These are phyloP conservation scores for Yamadazyma atlantica DNA, from an alignment of 1,139 yeast species.

Conservation along the genomic window DNA sequence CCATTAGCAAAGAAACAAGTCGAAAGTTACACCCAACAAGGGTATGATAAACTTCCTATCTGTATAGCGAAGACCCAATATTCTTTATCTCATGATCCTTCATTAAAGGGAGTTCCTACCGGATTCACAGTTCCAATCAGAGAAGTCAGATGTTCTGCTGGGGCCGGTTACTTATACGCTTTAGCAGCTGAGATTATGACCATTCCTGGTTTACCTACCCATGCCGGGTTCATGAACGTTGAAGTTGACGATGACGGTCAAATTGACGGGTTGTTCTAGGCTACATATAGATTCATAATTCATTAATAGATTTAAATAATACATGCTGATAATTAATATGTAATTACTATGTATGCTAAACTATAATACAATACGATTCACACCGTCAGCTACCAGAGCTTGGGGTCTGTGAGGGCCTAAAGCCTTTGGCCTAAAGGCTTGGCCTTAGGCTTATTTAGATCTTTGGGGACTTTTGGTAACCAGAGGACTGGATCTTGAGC, in stretches of 20 bases:
- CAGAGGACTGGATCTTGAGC: background rate
- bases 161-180: slow-evolving; percentile 83
- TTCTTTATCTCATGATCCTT: slow-evolving; percentile 77
- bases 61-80: slow-evolving; percentile 86
- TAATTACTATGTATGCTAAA: background rate
- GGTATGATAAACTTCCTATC: slow-evolving; percentile 71
- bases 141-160: slow-evolving; percentile 77
- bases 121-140: slow-evolving; percentile 78
- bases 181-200: slow-evolving; percentile 83
- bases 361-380: slow-evolving; percentile 1
- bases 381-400: slow-evolving; percentile 1
- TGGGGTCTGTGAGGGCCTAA: background rate
- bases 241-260: slow-evolving; percentile 78
- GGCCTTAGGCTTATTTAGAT: no score
- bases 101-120: slow-evolving; percentile 79
- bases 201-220: slow-evolving; percentile 80
- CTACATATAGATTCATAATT: background rate
- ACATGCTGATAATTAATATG: background rate
- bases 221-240: slow-evolving; percentile 82
- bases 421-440: no score
- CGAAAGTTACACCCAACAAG: slow-evolving; percentile 64
- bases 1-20: slow-evolving; percentile 68
- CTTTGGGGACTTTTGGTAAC: no score
- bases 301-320: background rate
- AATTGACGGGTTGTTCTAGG: slow-evolving; percentile 71